A percentile compares a stretch with the other conserved stretches of the same genome.
phyloP scores from a whole-genome alignment of 345 rosid species.

The Mercurialis annua region DNA sequence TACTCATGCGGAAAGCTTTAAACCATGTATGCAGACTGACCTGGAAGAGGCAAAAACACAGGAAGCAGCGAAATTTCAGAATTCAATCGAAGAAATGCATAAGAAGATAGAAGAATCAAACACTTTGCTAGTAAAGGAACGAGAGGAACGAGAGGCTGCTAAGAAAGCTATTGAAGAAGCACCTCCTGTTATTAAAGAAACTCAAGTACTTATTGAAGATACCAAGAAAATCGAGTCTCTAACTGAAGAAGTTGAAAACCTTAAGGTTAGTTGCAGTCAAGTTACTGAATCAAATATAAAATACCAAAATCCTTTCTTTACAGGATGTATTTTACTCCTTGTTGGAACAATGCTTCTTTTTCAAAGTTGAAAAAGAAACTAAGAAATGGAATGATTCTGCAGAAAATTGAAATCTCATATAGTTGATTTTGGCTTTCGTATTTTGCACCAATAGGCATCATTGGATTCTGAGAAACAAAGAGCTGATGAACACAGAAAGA shows the following conservation, averaged over 20 bases:
- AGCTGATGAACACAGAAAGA: slow-evolving; percentile 56
- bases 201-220: slow-evolving; percentile 48
- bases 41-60: slow-evolving; percentile 45
- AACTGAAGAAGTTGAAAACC: slow-evolving; percentile 41
- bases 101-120: slow-evolving; percentile 44
- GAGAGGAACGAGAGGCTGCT: slow-evolving; percentile 41
- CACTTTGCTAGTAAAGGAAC: slow-evolving; percentile 31
- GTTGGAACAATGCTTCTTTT: too few relatives aligned
- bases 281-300: too few relatives aligned
- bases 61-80: slow-evolving; percentile 40
- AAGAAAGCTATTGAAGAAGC: slow-evolving; percentile 48
- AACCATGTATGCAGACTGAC: slow-evolving; percentile 36
- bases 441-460: slow-evolving; percentile 38
- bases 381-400: not conserved
- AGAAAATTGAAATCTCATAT: not conserved
- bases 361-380: too few relatives aligned
- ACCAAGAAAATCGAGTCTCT: slow-evolving; percentile 40
- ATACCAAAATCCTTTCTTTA: too few relatives aligned
- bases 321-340: too few relatives aligned
- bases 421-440: slow-evolving; percentile 14
- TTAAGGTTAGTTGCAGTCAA: slow-evolving; percentile 31
- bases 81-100: slow-evolving; percentile 38
- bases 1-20: slow-evolving; percentile 12
- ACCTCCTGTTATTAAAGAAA: slow-evolving; percentile 47
- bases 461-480: slow-evolving; percentile 63